Base-by-base conservation (phyloP, 2,329 filamentous ascomycete genomes). In the Scedosporium apiospermum region DNA sequence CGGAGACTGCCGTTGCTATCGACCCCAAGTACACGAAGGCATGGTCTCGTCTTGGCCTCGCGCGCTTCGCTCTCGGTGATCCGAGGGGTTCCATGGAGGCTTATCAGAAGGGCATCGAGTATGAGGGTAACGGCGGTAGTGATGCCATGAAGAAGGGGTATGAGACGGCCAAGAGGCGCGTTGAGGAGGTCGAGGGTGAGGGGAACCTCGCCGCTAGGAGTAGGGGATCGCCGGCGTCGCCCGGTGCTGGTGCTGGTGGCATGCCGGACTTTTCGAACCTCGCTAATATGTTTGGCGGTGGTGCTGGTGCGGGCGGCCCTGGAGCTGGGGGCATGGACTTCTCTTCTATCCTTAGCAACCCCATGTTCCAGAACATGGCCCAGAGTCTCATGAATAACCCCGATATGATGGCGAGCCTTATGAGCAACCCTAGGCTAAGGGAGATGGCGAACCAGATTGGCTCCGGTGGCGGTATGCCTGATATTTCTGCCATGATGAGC, bases 331-430 rank as follows among this genome's bases (percentile, higher is more conserved):
- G 96, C 89, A 92, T 93, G 12, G 93, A 98, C 74, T 80, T 99
- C 26, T 78, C 85, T 66, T 85, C 85, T 66, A 87, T 99, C 74
- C 96, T 98, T 92, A 92, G 81, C 80, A 99, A 98, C 80, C 95
- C 95, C 63, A 98, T 98, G 95, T 96, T 99, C 78, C 86, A 92
- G 60, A 90, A 84, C 78, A 97, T 98, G 92, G 95, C 95, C 4
- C 91, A 97, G 80, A 96, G 91, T 76, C 77, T 99, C 62, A 98
- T 98, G 95, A 91, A 87, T 77, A 97, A 99, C 78, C 95, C 95
- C 0, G 90, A 96, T 9, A 86, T 93, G 80, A 89, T 98, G 86
- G 84, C 81, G 73, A 95, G 92, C 74, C 77, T 99, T 64, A 96
- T 99, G 93, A 91, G 81, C 81, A 98, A 99, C 80, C 95, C 95